phyloP scores from a whole-genome alignment of 2,329 filamentous ascomycete species.

The Xylaria sp. region DNA sequence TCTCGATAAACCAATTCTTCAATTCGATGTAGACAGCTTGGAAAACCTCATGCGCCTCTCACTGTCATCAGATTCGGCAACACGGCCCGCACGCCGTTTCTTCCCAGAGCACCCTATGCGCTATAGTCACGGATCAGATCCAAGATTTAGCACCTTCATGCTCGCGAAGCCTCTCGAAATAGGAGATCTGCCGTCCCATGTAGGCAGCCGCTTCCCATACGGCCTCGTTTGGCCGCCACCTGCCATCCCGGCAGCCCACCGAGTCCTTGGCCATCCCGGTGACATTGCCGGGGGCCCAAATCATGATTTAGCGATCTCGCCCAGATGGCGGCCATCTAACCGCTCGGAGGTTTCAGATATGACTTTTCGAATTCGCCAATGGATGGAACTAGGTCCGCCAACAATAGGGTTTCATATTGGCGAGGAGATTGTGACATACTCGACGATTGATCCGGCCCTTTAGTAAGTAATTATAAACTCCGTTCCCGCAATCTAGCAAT shows the following conservation, averaged over 20 bases:
- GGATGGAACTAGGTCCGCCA: constrained; percentile 72
- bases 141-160: constrained; percentile 74
- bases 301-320: constrained; percentile 36
- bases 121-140: constrained; percentile 56
- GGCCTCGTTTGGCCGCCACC: constrained; percentile 79
- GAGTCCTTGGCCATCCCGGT: constrained; percentile 54
- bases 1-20: constrained; percentile 76
- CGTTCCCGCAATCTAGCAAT: neutral
- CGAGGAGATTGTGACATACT: constrained; percentile 69
- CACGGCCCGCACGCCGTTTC: constrained; percentile 51
- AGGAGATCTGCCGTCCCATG: constrained; percentile 50
- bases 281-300: constrained; percentile 34
- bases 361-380: constrained; percentile 79
- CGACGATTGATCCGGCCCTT: constrained; percentile 75
- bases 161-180: constrained; percentile 65
- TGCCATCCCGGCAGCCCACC: constrained; percentile 71
- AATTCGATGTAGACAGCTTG: constrained; percentile 56
- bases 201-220: constrained; percentile 54
- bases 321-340: constrained; percentile 51
- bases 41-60: constrained; percentile 41
- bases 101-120: constrained; percentile 64
- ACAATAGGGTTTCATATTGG: constrained; percentile 61
- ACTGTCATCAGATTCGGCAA: constrained; percentile 27
- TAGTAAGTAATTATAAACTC: constrained; percentile 57
- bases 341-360: constrained; percentile 72